A percentile compares a stretch with the other conserved stretches of the same genome.
Evolutionary conservation across 139 green algal genomes (phyloP).

Genomic region (Limnomonas spitsbergensis): DNA sequence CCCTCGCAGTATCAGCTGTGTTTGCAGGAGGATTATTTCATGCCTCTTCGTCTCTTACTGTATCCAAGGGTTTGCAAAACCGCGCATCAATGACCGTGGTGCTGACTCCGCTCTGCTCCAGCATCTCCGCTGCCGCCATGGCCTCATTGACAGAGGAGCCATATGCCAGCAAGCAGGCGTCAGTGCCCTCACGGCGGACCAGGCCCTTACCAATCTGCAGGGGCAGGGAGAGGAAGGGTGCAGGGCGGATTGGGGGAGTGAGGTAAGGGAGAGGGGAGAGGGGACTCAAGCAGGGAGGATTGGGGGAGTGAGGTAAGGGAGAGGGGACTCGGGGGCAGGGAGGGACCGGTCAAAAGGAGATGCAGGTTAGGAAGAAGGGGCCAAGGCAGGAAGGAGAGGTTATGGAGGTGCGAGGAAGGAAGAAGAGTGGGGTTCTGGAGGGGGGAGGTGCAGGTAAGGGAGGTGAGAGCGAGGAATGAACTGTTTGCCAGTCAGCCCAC

Average conservation of each 20-base stretch:
- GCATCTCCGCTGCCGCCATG: constrained; percentile 80
- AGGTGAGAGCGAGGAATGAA: no score
- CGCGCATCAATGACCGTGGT: constrained; percentile 90
- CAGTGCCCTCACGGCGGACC: constrained; percentile 78
- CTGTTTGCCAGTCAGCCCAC: no score
- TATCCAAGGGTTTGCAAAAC: constrained; percentile 99
- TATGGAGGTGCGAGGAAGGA: no score
- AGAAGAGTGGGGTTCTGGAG: no score
- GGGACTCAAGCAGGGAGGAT: neutral
- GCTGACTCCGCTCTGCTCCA: constrained; percentile 76
- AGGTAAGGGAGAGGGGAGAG: neutral
- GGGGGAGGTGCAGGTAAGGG: no score
- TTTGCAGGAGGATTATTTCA: neutral
- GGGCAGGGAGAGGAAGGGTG: no score
- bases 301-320: neutral
- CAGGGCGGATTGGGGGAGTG: neutral
- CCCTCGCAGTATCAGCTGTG: neutral
- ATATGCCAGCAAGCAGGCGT: constrained; percentile 91
- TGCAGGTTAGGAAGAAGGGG: no score
- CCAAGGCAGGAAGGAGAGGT: no score
- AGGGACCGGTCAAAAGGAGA: no score
- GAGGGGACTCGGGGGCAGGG: no score
- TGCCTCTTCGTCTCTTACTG: neutral
- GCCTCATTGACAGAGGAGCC: constrained; percentile 83
- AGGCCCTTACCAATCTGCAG: constrained; percentile 81